Base-by-base conservation (phyloP, 441 rosid species). In the Mallotus japonicus region DNA sequence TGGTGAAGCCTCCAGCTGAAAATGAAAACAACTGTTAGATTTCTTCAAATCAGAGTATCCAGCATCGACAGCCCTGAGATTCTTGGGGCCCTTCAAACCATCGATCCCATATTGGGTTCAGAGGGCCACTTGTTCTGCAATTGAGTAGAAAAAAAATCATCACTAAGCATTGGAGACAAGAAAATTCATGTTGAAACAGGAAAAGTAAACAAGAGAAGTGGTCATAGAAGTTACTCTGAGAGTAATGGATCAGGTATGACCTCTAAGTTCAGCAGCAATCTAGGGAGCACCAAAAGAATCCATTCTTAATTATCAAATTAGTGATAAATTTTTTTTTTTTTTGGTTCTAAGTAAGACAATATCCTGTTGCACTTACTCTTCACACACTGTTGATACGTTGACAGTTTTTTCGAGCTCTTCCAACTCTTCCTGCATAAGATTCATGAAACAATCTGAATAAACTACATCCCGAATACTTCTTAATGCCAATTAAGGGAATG, bases 71-170 rank as follows among this genome's bases (percentile, higher is more conserved):
- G 59, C 90, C 95, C 74, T 80, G 81, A 17, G 88, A 79, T 62
- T 90, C 92, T 65, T 84, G 92, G 2, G 89, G 87, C 75, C 93
- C 85, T 78, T 92, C 93, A 78, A 92, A 92, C 96, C 98, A 92
- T 72, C 91, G 81, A 65, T 92, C 96, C 93, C 98, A 92, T 65
- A 55, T 58, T 3, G 86, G 77, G 82, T 89, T 83, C 59, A 81
- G 66, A 40, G 91, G 90, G 68, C 92, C 93, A 64, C 37, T 84
- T 58, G 93, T 92, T 82, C 98, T 92, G 95, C 34, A 67, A 77
- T 68, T 49, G 46, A 42, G 44, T 16, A 16, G 40, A 1, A 34
- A 34, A 62, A 44, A 67, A 69, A 65, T 46, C 0, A 14, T 20
- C 14, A 69, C 9, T 56, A 50, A 34, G 49, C 57, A 70, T 71